A percentile compares a stretch with the other conserved stretches of the same genome.
Conservation (phyloP, 805 yeast species). For the Lipomyces kockii region DNA sequence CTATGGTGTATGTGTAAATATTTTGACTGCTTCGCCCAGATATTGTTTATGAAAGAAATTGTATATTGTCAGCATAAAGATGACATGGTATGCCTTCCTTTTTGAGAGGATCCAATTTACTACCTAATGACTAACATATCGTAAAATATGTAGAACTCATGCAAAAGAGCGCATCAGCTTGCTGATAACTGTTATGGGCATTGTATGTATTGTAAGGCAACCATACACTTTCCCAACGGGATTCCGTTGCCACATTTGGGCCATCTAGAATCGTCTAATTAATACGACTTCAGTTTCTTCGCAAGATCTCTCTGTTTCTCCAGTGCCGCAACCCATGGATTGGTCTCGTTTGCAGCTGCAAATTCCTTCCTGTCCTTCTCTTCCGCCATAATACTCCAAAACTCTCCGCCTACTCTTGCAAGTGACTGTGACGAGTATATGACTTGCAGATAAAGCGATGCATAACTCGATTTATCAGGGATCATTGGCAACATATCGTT, state of each 20-base stretch:
- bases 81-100: not conserved
- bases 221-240: too few species aligned
- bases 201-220: not conserved
- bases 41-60: not conserved
- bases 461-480: slow-evolving; percentile 45
- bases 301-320: slow-evolving; percentile 38
- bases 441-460: slow-evolving; percentile 77
- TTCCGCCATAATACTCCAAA: slow-evolving; percentile 50
- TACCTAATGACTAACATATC: not conserved
- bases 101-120: not conserved
- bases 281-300: slow-evolving; percentile 28
- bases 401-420: slow-evolving; percentile 70
- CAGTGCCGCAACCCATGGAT: slow-evolving; percentile 37
- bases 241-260: not conserved
- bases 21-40: slow-evolving; percentile 43
- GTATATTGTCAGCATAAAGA: not conserved
- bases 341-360: slow-evolving; percentile 16
- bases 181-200: not conserved
- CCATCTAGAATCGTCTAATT: not conserved
- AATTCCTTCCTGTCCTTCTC: slow-evolving; percentile 6
- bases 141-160: not conserved
- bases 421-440: slow-evolving; percentile 89
- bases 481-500: slow-evolving; percentile 41
- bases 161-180: not conserved
- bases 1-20: slow-evolving; percentile 59